Conservation (phyloP, 768 basidiomycete species). For the Mycena indigotica region DNA sequence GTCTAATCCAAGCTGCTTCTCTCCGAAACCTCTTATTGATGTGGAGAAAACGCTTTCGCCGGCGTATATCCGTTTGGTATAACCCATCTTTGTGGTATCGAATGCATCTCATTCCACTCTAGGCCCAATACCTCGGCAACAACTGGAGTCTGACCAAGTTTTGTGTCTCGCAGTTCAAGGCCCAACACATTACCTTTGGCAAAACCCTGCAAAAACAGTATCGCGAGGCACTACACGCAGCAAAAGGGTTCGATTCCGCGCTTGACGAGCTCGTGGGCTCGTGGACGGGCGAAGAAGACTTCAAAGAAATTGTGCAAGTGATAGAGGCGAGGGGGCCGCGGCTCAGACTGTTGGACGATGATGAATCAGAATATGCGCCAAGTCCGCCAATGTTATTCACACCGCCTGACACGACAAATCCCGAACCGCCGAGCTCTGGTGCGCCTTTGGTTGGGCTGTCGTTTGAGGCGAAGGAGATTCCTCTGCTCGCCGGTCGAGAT, state of each 20-base stretch:
- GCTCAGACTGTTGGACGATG: background rate
- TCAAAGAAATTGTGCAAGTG: constrained; percentile 52
- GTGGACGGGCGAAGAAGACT: constrained; percentile 66
- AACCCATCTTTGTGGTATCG: constrained; percentile 11
- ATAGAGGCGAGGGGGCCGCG: constrained; percentile 46
- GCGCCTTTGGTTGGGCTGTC: constrained; percentile 42
- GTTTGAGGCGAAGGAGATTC: constrained; percentile 26
- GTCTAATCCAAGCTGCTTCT: constrained; percentile 88
- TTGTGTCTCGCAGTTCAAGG: constrained; percentile 82
- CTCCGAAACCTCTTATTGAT: constrained; percentile 63
- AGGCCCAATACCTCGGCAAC: constrained; percentile 78
- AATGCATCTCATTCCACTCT: background rate
- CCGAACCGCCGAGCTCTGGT: constrained; percentile 54
- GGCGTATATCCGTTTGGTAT: constrained; percentile 72
- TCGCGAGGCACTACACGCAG: constrained; percentile 53
- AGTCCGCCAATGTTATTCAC: constrained; percentile 35
- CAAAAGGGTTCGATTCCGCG: constrained; percentile 60
- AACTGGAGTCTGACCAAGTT: constrained; percentile 88
- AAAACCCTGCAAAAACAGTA: constrained; percentile 62
- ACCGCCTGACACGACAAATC: constrained; percentile 56
- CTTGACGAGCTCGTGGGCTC: constrained; percentile 52
- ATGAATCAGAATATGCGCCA: background rate
- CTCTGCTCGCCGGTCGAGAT: constrained; percentile 36
- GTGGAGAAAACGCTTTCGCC: constrained; percentile 71
- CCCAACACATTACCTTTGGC: constrained; percentile 53